phyloP scores from a whole-genome alignment of 306 rosid species.

The Astragalus glycyphyllos region DNA sequence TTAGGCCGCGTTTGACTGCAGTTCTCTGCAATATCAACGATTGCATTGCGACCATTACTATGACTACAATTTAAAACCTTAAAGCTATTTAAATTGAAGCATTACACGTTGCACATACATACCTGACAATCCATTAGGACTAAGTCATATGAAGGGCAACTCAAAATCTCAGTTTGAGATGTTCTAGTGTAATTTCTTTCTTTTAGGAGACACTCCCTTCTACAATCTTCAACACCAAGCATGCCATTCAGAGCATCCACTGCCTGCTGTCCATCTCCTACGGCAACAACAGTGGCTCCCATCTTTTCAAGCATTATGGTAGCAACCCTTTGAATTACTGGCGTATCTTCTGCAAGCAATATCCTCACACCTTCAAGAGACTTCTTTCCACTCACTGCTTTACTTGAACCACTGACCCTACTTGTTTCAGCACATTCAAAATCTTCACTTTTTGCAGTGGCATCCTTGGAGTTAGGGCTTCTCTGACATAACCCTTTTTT shows the following conservation, averaged over 20 bases:
- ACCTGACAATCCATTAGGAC: slow-evolving; percentile 96
- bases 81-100: slow-evolving; percentile 3
- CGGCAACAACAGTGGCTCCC: slow-evolving; percentile 87
- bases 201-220: slow-evolving; percentile 46
- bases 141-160: slow-evolving; percentile 66
- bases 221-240: slow-evolving; percentile 52
- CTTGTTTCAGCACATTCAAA: slow-evolving; percentile 41
- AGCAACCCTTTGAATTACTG: slow-evolving; percentile 92
- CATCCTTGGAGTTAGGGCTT: slow-evolving; percentile 41
- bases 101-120: slow-evolving; percentile 39
- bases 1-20: no score
- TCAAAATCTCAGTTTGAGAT: slow-evolving; percentile 55
- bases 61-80: no score
- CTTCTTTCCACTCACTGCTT: slow-evolving; percentile 51
- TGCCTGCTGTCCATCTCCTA: slow-evolving; percentile 86
- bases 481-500: slow-evolving; percentile 46
- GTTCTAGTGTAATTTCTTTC: slow-evolving; percentile 50
- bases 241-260: slow-evolving; percentile 76
- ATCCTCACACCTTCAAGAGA: slow-evolving; percentile 88
- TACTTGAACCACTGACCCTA: slow-evolving; percentile 46
- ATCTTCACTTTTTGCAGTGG: slow-evolving; percentile 41
- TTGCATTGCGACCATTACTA: no score
- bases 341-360: slow-evolving; percentile 93
- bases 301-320: slow-evolving; percentile 98
- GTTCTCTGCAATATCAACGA: no score